Evolutionary conservation across 768 basidiomycete species (phyloP), one percentile per base, ranked within the genome.

Genomic region (Russula lepida): DNA sequence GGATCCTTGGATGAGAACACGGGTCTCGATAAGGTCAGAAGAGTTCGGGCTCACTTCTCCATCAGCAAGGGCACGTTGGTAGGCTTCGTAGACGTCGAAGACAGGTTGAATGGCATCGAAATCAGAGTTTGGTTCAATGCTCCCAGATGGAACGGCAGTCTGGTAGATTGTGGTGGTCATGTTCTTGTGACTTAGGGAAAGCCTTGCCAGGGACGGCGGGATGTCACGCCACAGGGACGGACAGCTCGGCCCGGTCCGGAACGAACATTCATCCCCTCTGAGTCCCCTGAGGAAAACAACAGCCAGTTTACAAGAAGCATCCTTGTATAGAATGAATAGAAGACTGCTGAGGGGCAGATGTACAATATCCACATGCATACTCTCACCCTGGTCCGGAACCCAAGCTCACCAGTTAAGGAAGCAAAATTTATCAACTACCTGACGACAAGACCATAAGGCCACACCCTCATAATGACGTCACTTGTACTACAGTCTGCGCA

Each of bases 51-150:
- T 66, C 68, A 90, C 92, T 73, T 89, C 72, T 41, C 85, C 80
- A 74, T 93, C 73, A 50, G 77, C 71, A 55, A 92, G 77, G 59
- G 85, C 81, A 60, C 76, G 75, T 59, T 79, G 76, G 64, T 88
- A 94, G 17, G 84, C 73, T 3, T 69, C 65, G 64, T 76, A 76
- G 51, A 82, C 74, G 69, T 84, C 79, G 61, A 82, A 80, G 28
- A 7, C 30, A 6, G 8, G 47, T 43, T 41, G 21, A 28, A 23
- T 52, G 3, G 51, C 43, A 28, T 39, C 62, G 17, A 54, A 49
- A 51, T 58, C 54, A 5, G 46, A 35, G 32, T 55, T 54, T 19
- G 35, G n/a, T 48, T 32, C 35, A 15, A 15, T 17, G 27, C 43
- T 33, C 30, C 33, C 43, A 11, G 46, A 21, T 6, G 51, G 56